These are phyloP conservation scores for Calycina marina DNA, from an alignment of 2,329 filamentous ascomycete genomes.

Conservation along the genomic window DNA sequence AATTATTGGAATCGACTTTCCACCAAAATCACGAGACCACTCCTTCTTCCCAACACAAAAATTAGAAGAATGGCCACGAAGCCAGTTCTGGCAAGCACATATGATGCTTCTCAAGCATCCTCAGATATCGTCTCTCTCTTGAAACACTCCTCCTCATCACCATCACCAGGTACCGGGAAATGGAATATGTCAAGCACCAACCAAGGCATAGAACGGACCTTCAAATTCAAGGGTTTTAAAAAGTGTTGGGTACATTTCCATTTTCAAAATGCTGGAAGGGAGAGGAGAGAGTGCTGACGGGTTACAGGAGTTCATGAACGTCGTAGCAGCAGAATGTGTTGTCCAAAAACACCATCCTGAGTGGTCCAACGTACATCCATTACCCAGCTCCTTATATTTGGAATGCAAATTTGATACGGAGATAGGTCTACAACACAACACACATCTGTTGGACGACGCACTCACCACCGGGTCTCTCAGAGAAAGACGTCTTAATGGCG, in stretches of 20 bases:
- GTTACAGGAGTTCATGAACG: slow-evolving; percentile 60
- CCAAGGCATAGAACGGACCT: slow-evolving; percentile 41
- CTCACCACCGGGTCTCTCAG: slow-evolving; percentile 47
- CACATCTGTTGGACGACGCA: slow-evolving; percentile 65
- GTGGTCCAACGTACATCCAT: slow-evolving; percentile 51
- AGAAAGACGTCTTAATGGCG: slow-evolving; percentile 48
- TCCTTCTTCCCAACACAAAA: no score
- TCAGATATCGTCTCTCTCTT: slow-evolving; percentile 10
- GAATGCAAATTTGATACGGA: no score
- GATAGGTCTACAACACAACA: slow-evolving; percentile 52
- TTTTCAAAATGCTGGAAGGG: background rate
- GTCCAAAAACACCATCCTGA: slow-evolving; percentile 58
- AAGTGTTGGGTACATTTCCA: slow-evolving; percentile 41
- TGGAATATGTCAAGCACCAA: slow-evolving; percentile 39
- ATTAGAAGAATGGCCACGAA: background rate
- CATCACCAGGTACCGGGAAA: slow-evolving; percentile 19
- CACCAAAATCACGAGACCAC: no score
- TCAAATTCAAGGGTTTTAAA: slow-evolving; percentile 50
- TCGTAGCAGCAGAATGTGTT: slow-evolving; percentile 52
- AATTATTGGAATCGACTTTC: no score
- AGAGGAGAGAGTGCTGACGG: background rate
- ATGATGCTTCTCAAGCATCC: slow-evolving; percentile 5
- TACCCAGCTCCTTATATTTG: no score
- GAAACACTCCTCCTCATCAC: no score
- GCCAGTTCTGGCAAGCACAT: slow-evolving; percentile 10